Percentiles rank a stretch among this genome's conserved stretches.
phyloP scores from a whole-genome alignment of 768 basidiomycete species.

The Daedaleopsis nitida region DNA sequence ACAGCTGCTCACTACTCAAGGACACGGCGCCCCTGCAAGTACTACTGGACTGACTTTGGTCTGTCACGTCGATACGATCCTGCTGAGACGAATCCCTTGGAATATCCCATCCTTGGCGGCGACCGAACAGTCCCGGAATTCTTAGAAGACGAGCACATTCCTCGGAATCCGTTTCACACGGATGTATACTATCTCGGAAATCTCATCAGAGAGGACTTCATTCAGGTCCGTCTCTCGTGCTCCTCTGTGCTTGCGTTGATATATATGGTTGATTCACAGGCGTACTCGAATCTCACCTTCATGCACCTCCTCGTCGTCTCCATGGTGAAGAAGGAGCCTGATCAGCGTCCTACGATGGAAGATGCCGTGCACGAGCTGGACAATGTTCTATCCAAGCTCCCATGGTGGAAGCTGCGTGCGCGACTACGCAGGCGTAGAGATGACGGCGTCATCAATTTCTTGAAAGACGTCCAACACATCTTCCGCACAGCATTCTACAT shows the following conservation, averaged over 20 bases:
- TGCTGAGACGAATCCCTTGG: constrained; percentile 24
- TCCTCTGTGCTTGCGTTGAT: background rate
- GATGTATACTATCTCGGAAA: constrained; percentile 26
- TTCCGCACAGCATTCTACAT: constrained; percentile 11
- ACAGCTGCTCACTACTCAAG: constrained; percentile 14
- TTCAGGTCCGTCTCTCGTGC: background rate
- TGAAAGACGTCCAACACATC: background rate
- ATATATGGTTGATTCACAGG: background rate
- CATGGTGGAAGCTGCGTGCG: constrained; percentile 8
- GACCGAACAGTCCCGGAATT: constrained; percentile 27
- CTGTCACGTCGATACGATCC: constrained; percentile 29
- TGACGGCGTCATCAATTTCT: background rate
- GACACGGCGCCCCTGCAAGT: constrained; percentile 28
- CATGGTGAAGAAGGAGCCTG: constrained; percentile 29
- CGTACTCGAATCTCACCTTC: constrained; percentile 20
- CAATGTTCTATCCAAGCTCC: background rate
- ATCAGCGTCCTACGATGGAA: constrained; percentile 24
- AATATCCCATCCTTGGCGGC: constrained; percentile 18
- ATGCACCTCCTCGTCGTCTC: constrained; percentile 22
- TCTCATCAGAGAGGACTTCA: constrained; percentile 9
- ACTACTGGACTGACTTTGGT: constrained; percentile 32
- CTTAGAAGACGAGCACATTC: constrained; percentile 2
- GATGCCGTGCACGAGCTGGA: constrained; percentile 19
- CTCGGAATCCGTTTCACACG: constrained; percentile 26
- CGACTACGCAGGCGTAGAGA: constrained; percentile 8